Conservation (phyloP, 345 rosid genomes). For the Murraya koenigii region DNA sequence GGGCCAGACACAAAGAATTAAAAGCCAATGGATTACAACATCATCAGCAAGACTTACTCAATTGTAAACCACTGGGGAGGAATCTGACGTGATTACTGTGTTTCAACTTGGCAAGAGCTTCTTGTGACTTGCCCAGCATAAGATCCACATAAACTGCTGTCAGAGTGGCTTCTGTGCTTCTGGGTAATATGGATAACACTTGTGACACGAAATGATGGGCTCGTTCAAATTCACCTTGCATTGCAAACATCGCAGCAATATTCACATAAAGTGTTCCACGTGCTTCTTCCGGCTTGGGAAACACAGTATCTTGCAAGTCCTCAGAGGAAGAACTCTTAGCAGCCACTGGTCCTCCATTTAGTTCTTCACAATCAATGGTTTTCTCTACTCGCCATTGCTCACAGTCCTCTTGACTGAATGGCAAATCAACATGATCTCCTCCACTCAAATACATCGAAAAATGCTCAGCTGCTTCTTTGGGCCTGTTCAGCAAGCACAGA, state of each 20-base stretch:
- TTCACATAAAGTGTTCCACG: constrained; percentile 75
- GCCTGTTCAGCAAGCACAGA: constrained; percentile 77
- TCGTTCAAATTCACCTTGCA: constrained; percentile 68
- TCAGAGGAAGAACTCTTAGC: constrained; percentile 32
- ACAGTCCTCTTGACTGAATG: constrained; percentile 67
- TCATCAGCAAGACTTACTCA: constrained; percentile 27
- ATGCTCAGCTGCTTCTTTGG: constrained; percentile 77
- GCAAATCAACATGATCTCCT: constrained; percentile 55
- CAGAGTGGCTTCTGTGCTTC: constrained; percentile 64
- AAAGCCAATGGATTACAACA: constrained; percentile 19
- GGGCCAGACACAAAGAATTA: constrained; percentile 25
- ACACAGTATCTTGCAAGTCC: constrained; percentile 30
- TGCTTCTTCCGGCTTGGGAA: constrained; percentile 87
- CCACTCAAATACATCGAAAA: constrained; percentile 63
- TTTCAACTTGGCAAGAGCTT: constrained; percentile 78
- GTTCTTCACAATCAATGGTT: constrained; percentile 62
- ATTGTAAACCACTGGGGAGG: constrained; percentile 40
- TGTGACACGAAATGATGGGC: constrained; percentile 58
- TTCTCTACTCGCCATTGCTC: constrained; percentile 56
- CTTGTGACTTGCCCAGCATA: constrained; percentile 67
- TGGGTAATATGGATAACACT: constrained; percentile 59
- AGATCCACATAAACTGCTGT: constrained; percentile 81
- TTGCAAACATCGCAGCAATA: constrained; percentile 64
- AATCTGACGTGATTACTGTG: constrained; percentile 67
- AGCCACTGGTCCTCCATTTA: constrained; percentile 39